These are phyloP conservation scores for Sugiyamaella lignohabitans DNA, from an alignment of 805 yeast species.

Conservation along the genomic window DNA sequence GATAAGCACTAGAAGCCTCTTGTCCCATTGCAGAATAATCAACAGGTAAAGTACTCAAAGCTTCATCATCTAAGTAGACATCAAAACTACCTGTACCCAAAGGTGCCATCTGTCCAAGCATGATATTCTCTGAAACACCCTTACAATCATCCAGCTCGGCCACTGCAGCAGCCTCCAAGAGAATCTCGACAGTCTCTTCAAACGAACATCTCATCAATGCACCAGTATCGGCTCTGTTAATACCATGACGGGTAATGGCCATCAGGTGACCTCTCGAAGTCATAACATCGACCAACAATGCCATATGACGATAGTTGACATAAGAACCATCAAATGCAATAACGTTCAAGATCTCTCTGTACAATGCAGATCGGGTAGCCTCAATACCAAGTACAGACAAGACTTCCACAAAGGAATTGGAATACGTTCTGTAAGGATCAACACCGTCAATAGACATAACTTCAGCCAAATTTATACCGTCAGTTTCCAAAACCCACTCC, in stretches of 20 bases:
- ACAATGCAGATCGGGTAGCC: conserved; percentile 92
- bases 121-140: conserved; percentile 97
- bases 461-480: conserved; percentile 92
- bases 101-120: conserved; percentile 97
- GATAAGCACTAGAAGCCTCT: conserved; percentile 81
- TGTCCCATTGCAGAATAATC: conserved; percentile 37
- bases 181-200: conserved; percentile 97
- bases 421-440: conserved; percentile 82
- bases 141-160: conserved; percentile 98
- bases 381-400: conserved; percentile 95
- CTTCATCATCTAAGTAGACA: conserved; percentile 86
- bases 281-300: conserved; percentile 95
- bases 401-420: conserved; percentile 94
- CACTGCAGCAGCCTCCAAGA: conserved; percentile 95
- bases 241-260: conserved; percentile 99
- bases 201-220: conserved; percentile 99
- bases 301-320: conserved; percentile 98
- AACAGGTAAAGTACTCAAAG: conserved; percentile 61
- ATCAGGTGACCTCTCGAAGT: conserved; percentile 96
- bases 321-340: conserved; percentile 99
- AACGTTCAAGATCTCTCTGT: conserved; percentile 90
- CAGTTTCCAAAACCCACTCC: conserved; percentile 98
- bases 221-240: conserved; percentile 97
- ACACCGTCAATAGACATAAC: conserved; percentile 95
- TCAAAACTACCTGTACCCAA: conserved; percentile 98